A percentile compares a stretch with the other conserved stretches of the same genome.
phyloP scores from a whole-genome alignment of 495 filamentous ascomycete genomes.

The Aspergillus coremiiformis region DNA sequence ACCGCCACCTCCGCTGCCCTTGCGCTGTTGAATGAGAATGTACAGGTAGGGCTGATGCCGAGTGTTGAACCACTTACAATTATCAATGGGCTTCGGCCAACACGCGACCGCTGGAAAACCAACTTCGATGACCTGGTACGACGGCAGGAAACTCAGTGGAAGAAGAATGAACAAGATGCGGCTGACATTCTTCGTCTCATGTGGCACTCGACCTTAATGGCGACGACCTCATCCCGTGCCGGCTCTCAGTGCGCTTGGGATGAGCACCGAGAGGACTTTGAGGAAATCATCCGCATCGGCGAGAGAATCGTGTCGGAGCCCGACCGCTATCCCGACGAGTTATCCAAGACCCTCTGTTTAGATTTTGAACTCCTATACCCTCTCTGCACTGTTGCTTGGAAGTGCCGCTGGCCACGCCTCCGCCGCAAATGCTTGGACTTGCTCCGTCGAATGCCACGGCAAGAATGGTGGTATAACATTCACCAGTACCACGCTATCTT shows the following conservation, averaged over 20 bases:
- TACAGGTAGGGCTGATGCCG: neutral
- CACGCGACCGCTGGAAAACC: slow-evolving; percentile 6
- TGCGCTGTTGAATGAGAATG: neutral
- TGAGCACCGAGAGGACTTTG: neutral
- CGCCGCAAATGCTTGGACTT: slow-evolving; percentile 14
- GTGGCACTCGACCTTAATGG: slow-evolving; percentile 1
- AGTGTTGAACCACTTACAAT: neutral
- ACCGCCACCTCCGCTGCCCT: slow-evolving; percentile 3
- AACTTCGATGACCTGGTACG: slow-evolving; percentile 14
- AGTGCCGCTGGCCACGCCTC: slow-evolving; percentile 13
- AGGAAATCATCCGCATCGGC: slow-evolving; percentile 5
- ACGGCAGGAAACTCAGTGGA: slow-evolving; percentile 8
- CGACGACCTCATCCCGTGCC: slow-evolving; percentile 4
- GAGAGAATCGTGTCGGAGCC: slow-evolving; percentile 6
- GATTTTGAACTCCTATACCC: slow-evolving; percentile 16
- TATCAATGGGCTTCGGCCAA: neutral
- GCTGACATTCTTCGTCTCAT: slow-evolving; percentile 12
- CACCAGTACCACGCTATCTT: slow-evolving; percentile 14
- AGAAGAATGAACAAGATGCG: slow-evolving; percentile 2
- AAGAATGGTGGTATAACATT: slow-evolving; percentile 8
- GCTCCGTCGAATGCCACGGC: slow-evolving; percentile 5
- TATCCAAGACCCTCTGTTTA: slow-evolving; percentile 7
- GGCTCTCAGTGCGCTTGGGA: slow-evolving; percentile 13
- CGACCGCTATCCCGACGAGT: slow-evolving; percentile 4
- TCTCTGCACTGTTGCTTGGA: slow-evolving; percentile 16